Evolutionary conservation across 2,329 filamentous ascomycete genomes (phyloP), one percentile per base, ranked within the genome.

Genomic region (Diplodia seriata): DNA sequence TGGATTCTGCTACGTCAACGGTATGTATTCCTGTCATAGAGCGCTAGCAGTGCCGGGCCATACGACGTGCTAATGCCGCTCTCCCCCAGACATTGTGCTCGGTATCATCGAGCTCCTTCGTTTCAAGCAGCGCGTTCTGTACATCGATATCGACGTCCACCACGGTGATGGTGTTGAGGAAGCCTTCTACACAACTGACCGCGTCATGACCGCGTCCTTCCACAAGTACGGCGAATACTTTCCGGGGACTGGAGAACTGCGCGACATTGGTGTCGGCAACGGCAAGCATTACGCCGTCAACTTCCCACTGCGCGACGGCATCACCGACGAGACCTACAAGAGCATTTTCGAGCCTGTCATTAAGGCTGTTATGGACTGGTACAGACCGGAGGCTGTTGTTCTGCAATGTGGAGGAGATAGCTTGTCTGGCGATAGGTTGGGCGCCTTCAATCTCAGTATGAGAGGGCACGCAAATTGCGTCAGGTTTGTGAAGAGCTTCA

Each of bases 211-310:
- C 3, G 85, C 87, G 55, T 90, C 88, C 3, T 91, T 91, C 79
- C 89, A 91, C 82, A 91, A 90, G 73, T 91, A 91, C 74, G 89
- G 89, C 73, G 89, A 90, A 75, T 91, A 90, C 78, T 91, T 91
- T 77, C 89, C 89, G 0, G 89, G 89, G 55, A 91, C 89, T 12
- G 89, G 89, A 71, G 89, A 90, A 74, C 83, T 91, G 49, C 85
- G 88, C 70, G 89, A 91, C 74, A 89, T 90, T 66, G 89, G 89
- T 70, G 87, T 90, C 14, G 87, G 87, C n/a, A 78, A 81, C 63
- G 89, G 89, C 69, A 90, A 90, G 76, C 81, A 91, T 77, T 90
- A 90, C 73, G 83, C 88, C 2, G 87, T 91, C 74, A 91, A 91
- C 78, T 90, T 91, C 73, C 89, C 89, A 5, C 83, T 91, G 7